phyloP scores from a whole-genome alignment of 1,139 yeast genomes.

The Arxiozyma telluris region DNA sequence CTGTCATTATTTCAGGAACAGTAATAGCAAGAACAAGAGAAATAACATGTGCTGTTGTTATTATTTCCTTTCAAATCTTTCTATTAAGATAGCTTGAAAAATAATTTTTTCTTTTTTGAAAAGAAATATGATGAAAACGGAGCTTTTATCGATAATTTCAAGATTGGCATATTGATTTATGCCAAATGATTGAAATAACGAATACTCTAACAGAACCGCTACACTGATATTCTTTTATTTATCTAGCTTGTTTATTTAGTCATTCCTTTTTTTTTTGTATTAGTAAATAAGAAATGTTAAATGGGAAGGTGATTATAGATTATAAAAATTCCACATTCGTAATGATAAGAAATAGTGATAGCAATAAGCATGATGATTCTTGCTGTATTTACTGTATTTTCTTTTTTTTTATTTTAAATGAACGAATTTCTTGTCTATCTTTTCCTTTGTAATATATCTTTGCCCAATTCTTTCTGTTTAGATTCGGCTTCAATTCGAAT shows the following conservation, averaged over 20 bases:
- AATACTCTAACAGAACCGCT: constrained; percentile 26
- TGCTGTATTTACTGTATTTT: too few relatives aligned
- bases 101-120: too few relatives aligned
- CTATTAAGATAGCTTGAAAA: not conserved
- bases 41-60: too few relatives aligned
- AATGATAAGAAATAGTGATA: too few relatives aligned
- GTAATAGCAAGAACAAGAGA: too few relatives aligned
- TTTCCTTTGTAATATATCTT: too few relatives aligned
- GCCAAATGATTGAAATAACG: constrained; percentile 7
- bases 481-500: not conserved
- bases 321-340: too few relatives aligned
- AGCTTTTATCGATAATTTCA: constrained; percentile 3
- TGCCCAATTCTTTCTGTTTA: not conserved
- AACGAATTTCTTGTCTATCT: not conserved
- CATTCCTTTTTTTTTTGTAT: too few relatives aligned
- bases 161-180: not conserved
- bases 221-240: constrained; percentile 17
- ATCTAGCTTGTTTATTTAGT: too few relatives aligned
- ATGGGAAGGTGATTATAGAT: not conserved
- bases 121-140: constrained; percentile 2
- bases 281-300: not conserved
- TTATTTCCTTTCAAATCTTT: not conserved
- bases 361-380: too few relatives aligned
- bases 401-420: too few relatives aligned
- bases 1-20: not conserved